Conservation (phyloP, 2,329 filamentous ascomycete species). For the Pyrenochaeta sp. region DNA sequence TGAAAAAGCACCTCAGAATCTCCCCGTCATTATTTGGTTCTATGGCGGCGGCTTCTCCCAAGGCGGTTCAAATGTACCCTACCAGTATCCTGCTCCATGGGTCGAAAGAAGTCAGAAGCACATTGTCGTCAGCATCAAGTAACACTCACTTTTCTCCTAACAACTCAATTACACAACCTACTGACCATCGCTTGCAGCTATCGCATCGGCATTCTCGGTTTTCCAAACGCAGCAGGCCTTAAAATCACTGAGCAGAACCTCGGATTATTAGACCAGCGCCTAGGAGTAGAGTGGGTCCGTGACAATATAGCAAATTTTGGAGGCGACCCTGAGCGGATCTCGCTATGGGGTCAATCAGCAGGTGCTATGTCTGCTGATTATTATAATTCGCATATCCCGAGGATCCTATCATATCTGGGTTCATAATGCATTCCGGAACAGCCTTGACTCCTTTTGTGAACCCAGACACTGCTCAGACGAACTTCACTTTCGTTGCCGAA, state of each 20-base stretch:
- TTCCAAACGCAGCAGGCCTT: conserved; percentile 44
- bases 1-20: conserved; percentile 8
- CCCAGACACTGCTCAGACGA: conserved; percentile 20
- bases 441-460: conserved; percentile 7
- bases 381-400: conserved; percentile 56
- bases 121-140: conserved; percentile 41
- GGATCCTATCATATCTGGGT: conserved; percentile 54
- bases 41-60: conserved; percentile 57
- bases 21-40: conserved; percentile 58
- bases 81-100: conserved; percentile 32
- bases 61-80: conserved; percentile 56
- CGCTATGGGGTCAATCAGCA: conserved; percentile 49
- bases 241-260: conserved; percentile 42
- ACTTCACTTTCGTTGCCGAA: conserved; percentile 19
- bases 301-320: conserved; percentile 49
- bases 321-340: conserved; percentile 47
- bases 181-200: conserved; percentile 9
- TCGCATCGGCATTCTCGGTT: conserved; percentile 50
- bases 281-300: conserved; percentile 49
- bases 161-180: conserved; percentile 2
- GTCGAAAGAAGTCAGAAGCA: conserved; percentile 44
- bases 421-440: conserved; percentile 32
- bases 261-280: conserved; percentile 49
- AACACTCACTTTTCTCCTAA: not conserved
- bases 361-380: conserved; percentile 55